These are phyloP conservation scores for Otatea glauca DNA, from an alignment of 176 grass and related monocot genomes.

Conservation along the genomic window DNA sequence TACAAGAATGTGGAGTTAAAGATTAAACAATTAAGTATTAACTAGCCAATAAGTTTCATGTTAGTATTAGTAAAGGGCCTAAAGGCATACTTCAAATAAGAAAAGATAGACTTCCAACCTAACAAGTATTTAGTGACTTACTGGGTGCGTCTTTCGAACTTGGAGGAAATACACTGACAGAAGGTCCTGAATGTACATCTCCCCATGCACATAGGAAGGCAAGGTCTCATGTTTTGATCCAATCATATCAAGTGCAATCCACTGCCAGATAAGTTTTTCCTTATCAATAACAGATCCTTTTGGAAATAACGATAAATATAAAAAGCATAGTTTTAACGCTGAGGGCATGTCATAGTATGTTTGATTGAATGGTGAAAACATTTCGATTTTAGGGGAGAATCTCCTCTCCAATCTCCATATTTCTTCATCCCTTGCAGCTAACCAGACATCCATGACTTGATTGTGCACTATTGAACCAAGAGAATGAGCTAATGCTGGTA, in stretches of 20 bases:
- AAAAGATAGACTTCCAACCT: neutral
- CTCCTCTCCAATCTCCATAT: slow-evolving; percentile 15
- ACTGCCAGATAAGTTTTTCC: slow-evolving; percentile 35
- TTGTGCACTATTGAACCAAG: slow-evolving; percentile 31
- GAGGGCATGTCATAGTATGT: slow-evolving; percentile 25
- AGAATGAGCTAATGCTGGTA: slow-evolving; percentile 36
- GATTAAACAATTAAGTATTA: too few species aligned
- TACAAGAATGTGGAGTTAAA: too few species aligned
- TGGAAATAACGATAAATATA: slow-evolving; percentile 52
- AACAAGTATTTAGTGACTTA: slow-evolving; percentile 19
- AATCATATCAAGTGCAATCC: slow-evolving; percentile 45
- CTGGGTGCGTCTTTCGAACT: neutral
- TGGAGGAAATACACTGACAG: slow-evolving; percentile 38
- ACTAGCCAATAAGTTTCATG: too few species aligned
- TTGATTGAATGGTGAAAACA: neutral
- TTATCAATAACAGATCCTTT: slow-evolving; percentile 38
- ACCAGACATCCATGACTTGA: neutral
- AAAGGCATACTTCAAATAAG: too few species aligned
- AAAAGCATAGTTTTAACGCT: slow-evolving; percentile 42
- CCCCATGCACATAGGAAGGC: slow-evolving; percentile 31
- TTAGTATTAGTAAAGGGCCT: too few species aligned
- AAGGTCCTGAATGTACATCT: slow-evolving; percentile 41
- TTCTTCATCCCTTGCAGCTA: slow-evolving; percentile 28
- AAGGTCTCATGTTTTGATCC: slow-evolving; percentile 33
- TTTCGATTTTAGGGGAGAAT: too few species aligned